These are phyloP conservation scores for Elsinoe necatrix DNA, from an alignment of 2,329 filamentous ascomycete genomes.

Conservation along the genomic window DNA sequence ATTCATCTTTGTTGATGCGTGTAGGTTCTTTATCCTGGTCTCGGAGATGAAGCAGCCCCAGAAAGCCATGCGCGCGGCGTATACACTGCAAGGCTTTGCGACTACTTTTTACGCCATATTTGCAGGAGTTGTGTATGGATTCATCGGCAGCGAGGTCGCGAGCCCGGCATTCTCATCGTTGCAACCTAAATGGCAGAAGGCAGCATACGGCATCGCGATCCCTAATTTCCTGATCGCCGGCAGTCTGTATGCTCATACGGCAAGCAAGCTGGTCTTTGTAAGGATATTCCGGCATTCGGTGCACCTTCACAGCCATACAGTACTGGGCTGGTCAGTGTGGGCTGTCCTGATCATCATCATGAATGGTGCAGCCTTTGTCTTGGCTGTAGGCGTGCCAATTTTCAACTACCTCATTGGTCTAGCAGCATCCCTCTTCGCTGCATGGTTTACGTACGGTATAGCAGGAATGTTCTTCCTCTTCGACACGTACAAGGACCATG, in stretches of 20 bases:
- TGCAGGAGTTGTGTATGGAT: slow-evolving; percentile 44
- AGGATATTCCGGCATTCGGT: slow-evolving; percentile 39
- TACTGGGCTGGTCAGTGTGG: slow-evolving; percentile 43
- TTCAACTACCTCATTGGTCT: slow-evolving; percentile 49
- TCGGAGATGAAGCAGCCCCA: slow-evolving; percentile 46
- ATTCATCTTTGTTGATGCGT: neutral
- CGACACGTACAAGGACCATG: slow-evolving; percentile 39
- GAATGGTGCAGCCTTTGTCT: slow-evolving; percentile 38
- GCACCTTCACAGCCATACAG: slow-evolving; percentile 43
- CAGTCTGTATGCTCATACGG: slow-evolving; percentile 44
- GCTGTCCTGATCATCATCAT: slow-evolving; percentile 38
- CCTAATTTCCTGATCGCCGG: slow-evolving; percentile 46
- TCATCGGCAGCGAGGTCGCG: slow-evolving; percentile 39
- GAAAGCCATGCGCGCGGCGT: slow-evolving; percentile 46
- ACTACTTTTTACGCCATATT: slow-evolving; percentile 46
- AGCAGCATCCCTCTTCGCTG: slow-evolving; percentile 43
- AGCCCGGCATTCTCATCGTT: slow-evolving; percentile 44
- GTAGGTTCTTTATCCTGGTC: slow-evolving; percentile 44
- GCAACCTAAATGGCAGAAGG: slow-evolving; percentile 40
- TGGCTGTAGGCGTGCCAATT: slow-evolving; percentile 44
- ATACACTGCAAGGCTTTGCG: slow-evolving; percentile 42
- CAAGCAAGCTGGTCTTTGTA: slow-evolving; percentile 45
- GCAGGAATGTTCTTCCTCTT: slow-evolving; percentile 24
- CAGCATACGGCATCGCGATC: slow-evolving; percentile 43
- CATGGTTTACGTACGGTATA: slow-evolving; percentile 47